These are phyloP conservation scores for Citrullus amarus DNA, from an alignment of 306 rosid species.

Conservation along the genomic window DNA sequence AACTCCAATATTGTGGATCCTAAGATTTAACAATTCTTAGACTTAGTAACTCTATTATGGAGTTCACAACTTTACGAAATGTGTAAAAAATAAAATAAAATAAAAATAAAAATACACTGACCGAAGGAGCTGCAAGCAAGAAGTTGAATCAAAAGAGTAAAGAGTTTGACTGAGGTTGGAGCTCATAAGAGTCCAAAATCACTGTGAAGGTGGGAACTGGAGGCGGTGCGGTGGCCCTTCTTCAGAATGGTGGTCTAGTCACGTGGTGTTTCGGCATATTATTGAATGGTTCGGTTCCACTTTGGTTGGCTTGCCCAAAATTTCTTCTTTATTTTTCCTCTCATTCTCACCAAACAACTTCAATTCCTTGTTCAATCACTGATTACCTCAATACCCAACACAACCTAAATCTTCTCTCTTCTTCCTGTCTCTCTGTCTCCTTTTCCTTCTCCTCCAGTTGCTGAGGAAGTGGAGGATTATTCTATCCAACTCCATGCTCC, in stretches of 20 bases:
- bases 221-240: background rate
- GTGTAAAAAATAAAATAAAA: no score
- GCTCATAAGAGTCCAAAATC: background rate
- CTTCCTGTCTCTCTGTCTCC: background rate
- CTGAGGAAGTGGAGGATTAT: background rate
- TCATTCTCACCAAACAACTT: background rate
- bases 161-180: background rate
- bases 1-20: no score
- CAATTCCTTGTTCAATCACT: background rate
- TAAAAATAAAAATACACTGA: background rate
- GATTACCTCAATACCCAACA: conserved; percentile 1
- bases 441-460: background rate
- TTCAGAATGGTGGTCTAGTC: background rate
- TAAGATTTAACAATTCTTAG: no score
- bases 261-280: background rate
- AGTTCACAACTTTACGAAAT: no score
- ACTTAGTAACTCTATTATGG: no score
- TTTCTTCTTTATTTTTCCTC: background rate
- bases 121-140: background rate
- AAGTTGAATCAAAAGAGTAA: background rate
- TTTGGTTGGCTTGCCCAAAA: background rate
- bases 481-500: background rate
- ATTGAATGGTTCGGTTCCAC: background rate
- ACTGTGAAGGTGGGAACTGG: background rate
- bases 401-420: background rate